phyloP scores from a whole-genome alignment of 768 basidiomycete species.

The Suillus weaverae region DNA sequence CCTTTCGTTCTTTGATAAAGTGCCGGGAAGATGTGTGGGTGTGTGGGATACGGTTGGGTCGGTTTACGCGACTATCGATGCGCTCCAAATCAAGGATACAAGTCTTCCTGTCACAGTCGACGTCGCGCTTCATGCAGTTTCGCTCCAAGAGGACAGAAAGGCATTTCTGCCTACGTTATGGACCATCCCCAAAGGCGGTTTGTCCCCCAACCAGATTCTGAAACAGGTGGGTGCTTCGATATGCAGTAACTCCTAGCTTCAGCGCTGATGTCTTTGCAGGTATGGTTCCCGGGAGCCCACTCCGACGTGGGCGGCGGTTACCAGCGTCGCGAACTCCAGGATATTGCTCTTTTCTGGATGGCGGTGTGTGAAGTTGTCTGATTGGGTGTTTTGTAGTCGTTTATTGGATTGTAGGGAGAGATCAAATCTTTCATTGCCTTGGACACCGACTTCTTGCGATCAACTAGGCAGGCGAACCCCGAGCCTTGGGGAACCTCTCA shows the following conservation, averaged over 20 bases:
- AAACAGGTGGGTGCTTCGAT: constrained; percentile 12
- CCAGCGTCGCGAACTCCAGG: constrained; percentile 15
- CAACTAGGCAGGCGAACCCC: constrained; percentile 4
- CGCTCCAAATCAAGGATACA: constrained; percentile 20
- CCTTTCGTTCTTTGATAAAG: neutral
- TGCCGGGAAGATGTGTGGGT: constrained; percentile 12
- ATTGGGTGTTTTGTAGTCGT: neutral
- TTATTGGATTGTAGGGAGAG: constrained; percentile 5
- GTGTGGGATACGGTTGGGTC: constrained; percentile 28
- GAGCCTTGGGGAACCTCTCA: constrained; percentile 10
- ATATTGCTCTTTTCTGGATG: constrained; percentile 26
- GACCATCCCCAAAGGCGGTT: constrained; percentile 8
- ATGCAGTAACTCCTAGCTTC: neutral
- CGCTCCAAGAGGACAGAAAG: constrained; percentile 25
- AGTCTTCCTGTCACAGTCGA: constrained; percentile 17
- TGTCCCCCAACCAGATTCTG: constrained; percentile 11
- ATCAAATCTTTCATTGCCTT: constrained; percentile 1
- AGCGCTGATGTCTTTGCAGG: constrained; percentile 12
- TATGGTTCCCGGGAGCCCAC: constrained; percentile 30
- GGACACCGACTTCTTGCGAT: constrained; percentile 5
- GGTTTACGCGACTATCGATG: constrained; percentile 9
- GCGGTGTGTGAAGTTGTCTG: constrained; percentile 11
- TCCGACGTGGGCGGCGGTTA: constrained; percentile 21
- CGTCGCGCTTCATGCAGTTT: constrained; percentile 26
- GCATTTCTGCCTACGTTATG: constrained; percentile 25